A percentile compares a stretch with the other conserved stretches of the same genome.
Evolutionary conservation across 306 rosid genomes (phyloP).

Genomic region (Cicer arietinum): DNA sequence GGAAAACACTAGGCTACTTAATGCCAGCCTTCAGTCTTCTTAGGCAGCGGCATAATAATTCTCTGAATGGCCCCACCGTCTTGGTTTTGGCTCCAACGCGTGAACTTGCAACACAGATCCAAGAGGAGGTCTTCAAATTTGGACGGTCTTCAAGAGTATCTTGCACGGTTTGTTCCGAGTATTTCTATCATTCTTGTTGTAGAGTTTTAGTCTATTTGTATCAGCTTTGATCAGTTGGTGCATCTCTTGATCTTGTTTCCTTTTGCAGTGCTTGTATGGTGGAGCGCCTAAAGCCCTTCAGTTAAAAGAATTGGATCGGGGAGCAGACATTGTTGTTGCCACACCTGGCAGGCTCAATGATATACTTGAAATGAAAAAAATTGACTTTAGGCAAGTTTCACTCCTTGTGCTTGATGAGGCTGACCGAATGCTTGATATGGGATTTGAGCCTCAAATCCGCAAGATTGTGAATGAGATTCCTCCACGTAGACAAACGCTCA

Average conservation of each 20-base stretch:
- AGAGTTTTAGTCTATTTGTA: conserved; percentile 14
- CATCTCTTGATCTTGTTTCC: conserved; percentile 44
- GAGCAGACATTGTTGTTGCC: conserved; percentile 98
- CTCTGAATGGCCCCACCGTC: conserved; percentile 91
- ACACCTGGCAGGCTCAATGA: conserved; percentile 99
- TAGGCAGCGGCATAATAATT: conserved; percentile 74
- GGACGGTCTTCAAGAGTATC: conserved; percentile 87
- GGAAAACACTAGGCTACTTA: conserved; percentile 94
- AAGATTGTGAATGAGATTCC: conserved; percentile 98
- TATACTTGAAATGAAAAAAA: conserved; percentile 93
- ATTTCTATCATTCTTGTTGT: conserved; percentile 23
- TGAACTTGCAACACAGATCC: conserved; percentile 98
- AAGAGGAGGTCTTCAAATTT: conserved; percentile 87
- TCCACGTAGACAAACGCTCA: conserved; percentile 91
- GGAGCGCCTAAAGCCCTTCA: conserved; percentile 94
- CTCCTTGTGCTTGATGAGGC: conserved; percentile 99
- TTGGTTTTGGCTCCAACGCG: conserved; percentile 98
- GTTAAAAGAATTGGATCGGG: conserved; percentile 89
- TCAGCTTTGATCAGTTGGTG: conserved; percentile 25
- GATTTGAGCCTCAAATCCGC: conserved; percentile 98
- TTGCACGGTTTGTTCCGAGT: conserved; percentile 77
- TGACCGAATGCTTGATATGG: conserved; percentile 99
- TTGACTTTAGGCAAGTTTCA: conserved; percentile 86
- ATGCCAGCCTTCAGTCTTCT: conserved; percentile 92
- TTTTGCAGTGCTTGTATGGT: conserved; percentile 92